phyloP scores from a whole-genome alignment of 371 early-diverging fungal genomes.

The Apophysomyces ossiformis region DNA sequence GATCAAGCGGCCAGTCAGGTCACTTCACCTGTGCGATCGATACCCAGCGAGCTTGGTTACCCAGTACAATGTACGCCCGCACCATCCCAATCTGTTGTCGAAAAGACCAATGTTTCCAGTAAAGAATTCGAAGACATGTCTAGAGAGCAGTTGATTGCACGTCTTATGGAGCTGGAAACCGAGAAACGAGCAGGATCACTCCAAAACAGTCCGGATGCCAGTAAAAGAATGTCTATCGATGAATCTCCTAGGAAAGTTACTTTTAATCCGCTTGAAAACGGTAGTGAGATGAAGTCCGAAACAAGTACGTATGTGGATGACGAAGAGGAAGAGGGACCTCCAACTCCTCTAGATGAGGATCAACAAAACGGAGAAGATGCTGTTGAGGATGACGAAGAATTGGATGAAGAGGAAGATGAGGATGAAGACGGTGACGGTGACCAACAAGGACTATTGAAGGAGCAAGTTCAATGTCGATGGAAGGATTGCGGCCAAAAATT shows the following conservation, averaged over 20 bases:
- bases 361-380: conserved; percentile 3
- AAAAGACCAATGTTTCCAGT: conserved; percentile 20
- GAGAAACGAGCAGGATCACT: conserved; percentile 27
- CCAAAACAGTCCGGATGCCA: background rate
- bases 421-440: conserved; percentile 20
- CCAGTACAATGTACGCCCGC: conserved; percentile 16
- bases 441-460: conserved; percentile 6
- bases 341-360: conserved; percentile 20
- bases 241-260: background rate
- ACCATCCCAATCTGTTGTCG: conserved; percentile 17
- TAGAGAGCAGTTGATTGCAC: conserved; percentile 34
- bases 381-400: conserved; percentile 16
- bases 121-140: conserved; percentile 33
- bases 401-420: conserved; percentile 27
- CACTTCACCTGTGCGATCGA: conserved; percentile 14
- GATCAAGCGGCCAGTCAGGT: conserved; percentile 9
- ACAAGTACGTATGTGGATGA: conserved; percentile 29
- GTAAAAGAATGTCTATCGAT: background rate
- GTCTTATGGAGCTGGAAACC: conserved; percentile 30
- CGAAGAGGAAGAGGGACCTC: conserved; percentile 27
- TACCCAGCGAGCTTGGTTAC: conserved; percentile 13
- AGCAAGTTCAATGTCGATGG: conserved; percentile 59
- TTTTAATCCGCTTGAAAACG: background rate
- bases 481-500: conserved; percentile 56
- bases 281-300: conserved; percentile 24